Base-by-base conservation (phyloP, 2,329 filamentous ascomycete genomes). In the Thelonectria rubi region DNA sequence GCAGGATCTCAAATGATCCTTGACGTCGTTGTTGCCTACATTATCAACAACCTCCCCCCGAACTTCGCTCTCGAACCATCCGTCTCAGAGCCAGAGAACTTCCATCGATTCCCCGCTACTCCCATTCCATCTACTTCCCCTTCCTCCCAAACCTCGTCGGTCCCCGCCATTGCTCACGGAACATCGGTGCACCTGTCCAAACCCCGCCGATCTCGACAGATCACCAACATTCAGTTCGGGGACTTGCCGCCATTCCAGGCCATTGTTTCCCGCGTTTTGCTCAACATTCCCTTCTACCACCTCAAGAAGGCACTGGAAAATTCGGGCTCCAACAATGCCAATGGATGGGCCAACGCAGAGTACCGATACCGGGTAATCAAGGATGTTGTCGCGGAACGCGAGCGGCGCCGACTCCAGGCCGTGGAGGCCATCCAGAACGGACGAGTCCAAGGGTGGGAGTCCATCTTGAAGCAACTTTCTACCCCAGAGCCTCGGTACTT, bases 161-260 rank as follows among this genome's bases (percentile, higher is more conserved):
- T 67, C 17, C 69, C 69, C 9, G 65, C 70, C 3, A 77, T 78
- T 58, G 78, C 78, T 37, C 74, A 75, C 59, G 79, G 75, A 49
- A 75, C 78, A 8, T 73, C 74, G 3, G 73, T 77, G 18, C 75
- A 77, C 40, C 68, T 78, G 20, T 75, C 74, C 47, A 74, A 70
- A 52, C 72, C 71, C 8, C 80, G 77, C 54, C 75, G 86, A 52
- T 81, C 83, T 49, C 76, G 76, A 40, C 84, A 87, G 24, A 78
- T 91, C 11, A 85, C 83, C 63, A 84, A 82, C 63, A 91, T 93
- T 54, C 86, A 88, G 62, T 93, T 93, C 69, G 90, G 90, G n/a
- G 89, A 92, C 65, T 78, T 89, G 20, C 73, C 73, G 12, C 69
- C 70, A 21, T 76, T 81, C 30, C 81, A 82, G 21, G 79, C 80